A percentile compares a stretch with the other conserved stretches of the same genome.
phyloP scores from a whole-genome alignment of 1,284 basidiomycete species.

The Apiotrichum montevideense region DNA sequence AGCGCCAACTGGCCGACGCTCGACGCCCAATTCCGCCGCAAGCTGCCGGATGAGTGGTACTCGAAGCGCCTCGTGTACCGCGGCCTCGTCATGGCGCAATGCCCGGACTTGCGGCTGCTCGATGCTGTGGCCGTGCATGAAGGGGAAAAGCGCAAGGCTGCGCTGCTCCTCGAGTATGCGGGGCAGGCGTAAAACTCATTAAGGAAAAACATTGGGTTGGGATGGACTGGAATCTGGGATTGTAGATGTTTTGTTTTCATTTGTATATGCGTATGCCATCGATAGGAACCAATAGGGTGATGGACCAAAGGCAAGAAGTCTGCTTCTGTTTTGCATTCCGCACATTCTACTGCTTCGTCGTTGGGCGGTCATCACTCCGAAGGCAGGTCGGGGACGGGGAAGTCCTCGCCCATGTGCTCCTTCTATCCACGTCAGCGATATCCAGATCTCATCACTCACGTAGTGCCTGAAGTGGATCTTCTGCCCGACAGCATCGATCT shows the following conservation, averaged over 20 bases:
- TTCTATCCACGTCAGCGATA: neutral
- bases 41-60: constrained; percentile 79
- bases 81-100: constrained; percentile 72
- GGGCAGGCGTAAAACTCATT: neutral
- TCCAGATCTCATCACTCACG: constrained; percentile 1
- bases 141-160: constrained; percentile 76
- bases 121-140: constrained; percentile 73
- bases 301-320: too few relatives aligned
- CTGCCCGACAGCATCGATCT: constrained; percentile 59
- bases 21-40: constrained; percentile 77
- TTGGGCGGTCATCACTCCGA: too few relatives aligned
- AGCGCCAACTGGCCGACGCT: constrained; percentile 55
- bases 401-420: constrained; percentile 42
- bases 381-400: constrained; percentile 39
- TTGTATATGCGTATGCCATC: too few relatives aligned
- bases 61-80: constrained; percentile 78
- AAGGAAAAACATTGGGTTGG: too few relatives aligned
- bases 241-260: too few relatives aligned
- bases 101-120: constrained; percentile 60
- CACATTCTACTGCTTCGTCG: too few relatives aligned
- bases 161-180: constrained; percentile 53
- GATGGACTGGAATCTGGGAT: too few relatives aligned
- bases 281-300: too few relatives aligned
- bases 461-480: constrained; percentile 54
- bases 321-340: too few relatives aligned